Evolutionary conservation across 352 stramenopile species (phyloP), one percentile per base, ranked within the genome.

Genomic region (Globisporangium canariense): DNA sequence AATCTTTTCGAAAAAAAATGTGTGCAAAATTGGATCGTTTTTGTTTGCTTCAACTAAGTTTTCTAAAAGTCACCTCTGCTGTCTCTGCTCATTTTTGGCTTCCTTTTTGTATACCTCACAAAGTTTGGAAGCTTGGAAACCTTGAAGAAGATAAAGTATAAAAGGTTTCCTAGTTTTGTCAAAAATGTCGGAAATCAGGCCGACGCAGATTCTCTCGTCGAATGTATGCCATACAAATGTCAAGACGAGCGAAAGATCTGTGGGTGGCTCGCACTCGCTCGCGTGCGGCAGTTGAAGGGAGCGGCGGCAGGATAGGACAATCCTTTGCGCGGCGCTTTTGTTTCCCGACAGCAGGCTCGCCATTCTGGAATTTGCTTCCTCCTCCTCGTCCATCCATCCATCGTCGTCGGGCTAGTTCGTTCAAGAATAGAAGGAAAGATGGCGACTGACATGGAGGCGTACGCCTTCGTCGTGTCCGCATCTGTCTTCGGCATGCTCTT

Each of bases 401-500:
- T 60, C 30, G 30, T 25, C 38, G 55, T 16, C 45, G 32, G 64
- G 43, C 49, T 41, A 52, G 46, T 66, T 46, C 41, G 41, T 47
- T 57, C 53, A 60, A 69, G 62, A 53, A 49, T 34, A 66, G 61
- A 63, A 18, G 59, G 70, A 54, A 62, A 13, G 20, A 92, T 92
- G 81, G 79, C 74, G 71, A 71, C 69, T 69, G 69, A 71, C 25
- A 73, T 73, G 25, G 84, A 90, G 76, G 82, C 53, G 43, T 88
- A 90, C 75, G 79, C 78, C 54, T 91, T 85, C 67, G 43, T 93
- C 7, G 75, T 90, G 62, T 61, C 73, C 51, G 67, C 86, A 47
- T 58, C 70, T 52, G 75, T 93, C 49, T 95, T 95, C 64, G 86
- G 86, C 66, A 78, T 95, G 43, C 70, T 91, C 64, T 95, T 95